A percentile compares a stretch with the other conserved stretches of the same genome.
phyloP scores from a whole-genome alignment of 345 rosid genomes.

The Populus ilicifolia region DNA sequence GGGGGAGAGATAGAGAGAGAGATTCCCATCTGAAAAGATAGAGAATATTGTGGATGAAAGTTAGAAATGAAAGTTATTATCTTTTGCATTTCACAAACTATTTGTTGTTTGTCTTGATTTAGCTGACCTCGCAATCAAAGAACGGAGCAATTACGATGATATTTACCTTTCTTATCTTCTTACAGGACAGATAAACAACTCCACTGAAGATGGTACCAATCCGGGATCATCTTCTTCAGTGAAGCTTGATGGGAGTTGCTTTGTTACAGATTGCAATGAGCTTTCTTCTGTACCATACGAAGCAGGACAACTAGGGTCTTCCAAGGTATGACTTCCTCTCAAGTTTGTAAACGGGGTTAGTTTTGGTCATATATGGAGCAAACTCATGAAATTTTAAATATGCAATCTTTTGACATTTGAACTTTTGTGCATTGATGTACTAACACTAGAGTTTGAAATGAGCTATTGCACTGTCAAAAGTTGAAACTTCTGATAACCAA shows the following conservation, averaged over 20 bases:
- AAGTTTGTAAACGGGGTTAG: background rate
- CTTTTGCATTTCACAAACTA: background rate
- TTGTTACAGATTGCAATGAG: conserved; percentile 16
- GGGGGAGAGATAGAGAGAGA: no score
- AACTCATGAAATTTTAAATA: background rate
- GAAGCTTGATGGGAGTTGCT: conserved; percentile 32
- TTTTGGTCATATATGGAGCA: background rate
- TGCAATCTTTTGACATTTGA: background rate
- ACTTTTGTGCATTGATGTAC: background rate
- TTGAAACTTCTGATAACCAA: background rate
- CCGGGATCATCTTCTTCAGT: conserved; percentile 1
- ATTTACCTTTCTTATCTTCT: background rate
- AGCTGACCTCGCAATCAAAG: background rate
- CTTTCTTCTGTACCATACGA: conserved; percentile 9
- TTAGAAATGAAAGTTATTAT: background rate
- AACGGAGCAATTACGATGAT: background rate
- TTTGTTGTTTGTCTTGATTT: background rate
- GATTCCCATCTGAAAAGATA: background rate
- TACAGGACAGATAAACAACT: conserved; percentile 1
- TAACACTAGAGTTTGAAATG: background rate
- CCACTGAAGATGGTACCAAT: background rate
- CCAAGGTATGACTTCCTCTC: conserved; percentile 22
- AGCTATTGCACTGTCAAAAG: background rate
- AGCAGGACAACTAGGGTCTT: conserved; percentile 1
- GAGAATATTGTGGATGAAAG: background rate